phyloP scores from a whole-genome alignment of 768 basidiomycete genomes.

The Phallus indusiatus region DNA sequence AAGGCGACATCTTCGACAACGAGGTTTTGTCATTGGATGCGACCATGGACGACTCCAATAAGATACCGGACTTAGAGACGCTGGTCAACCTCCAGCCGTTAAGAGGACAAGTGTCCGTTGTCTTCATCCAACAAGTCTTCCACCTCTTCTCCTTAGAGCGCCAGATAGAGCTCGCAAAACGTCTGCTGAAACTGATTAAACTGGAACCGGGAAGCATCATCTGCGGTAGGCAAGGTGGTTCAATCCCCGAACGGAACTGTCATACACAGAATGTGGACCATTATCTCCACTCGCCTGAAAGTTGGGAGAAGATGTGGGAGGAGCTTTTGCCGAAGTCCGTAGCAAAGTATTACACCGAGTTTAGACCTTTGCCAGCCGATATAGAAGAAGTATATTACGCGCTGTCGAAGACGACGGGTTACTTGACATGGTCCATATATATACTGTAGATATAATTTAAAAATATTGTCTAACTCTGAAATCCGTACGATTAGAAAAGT shows the following conservation, averaged over 20 bases:
- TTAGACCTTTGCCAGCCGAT: background rate
- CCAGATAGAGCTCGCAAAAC: background rate
- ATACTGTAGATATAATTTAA: background rate
- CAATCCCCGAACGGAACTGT: background rate
- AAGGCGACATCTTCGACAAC: background rate
- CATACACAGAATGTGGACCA: background rate
- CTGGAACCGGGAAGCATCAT: background rate
- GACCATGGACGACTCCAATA: background rate
- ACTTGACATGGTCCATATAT: background rate
- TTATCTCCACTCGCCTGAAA: background rate
- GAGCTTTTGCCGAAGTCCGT: background rate
- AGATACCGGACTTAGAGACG: background rate
- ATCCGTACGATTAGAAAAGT: background rate
- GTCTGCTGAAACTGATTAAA: background rate
- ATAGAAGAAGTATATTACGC: background rate
- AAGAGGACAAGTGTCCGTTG: background rate
- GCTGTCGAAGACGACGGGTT: background rate
- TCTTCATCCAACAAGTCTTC: background rate
- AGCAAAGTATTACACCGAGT: background rate
- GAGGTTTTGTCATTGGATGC: background rate
- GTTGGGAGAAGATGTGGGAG: background rate
- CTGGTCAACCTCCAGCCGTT: background rate
- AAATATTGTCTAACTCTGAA: background rate
- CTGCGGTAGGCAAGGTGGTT: background rate
- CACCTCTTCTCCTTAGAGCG: background rate